phyloP scores from a whole-genome alignment of 148 eudicot species.

The Cornus florida region DNA sequence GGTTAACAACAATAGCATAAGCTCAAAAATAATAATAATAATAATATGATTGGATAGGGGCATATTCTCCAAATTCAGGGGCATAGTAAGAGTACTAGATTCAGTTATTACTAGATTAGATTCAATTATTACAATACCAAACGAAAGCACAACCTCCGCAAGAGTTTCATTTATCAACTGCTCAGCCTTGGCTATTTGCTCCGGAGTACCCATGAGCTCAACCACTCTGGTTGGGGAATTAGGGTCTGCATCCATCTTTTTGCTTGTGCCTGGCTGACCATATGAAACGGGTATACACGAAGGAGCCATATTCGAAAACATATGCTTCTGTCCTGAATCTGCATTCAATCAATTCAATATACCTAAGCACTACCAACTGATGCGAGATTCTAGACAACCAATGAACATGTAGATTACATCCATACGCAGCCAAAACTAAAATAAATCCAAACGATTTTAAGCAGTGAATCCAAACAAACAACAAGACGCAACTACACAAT shows the following conservation, averaged over 20 bases:
- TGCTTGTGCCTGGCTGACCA: slow-evolving; percentile 54
- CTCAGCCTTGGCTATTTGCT: slow-evolving; percentile 86
- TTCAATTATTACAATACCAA: neutral
- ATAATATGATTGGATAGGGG: no score
- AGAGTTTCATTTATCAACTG: slow-evolving; percentile 79
- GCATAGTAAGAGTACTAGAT: no score
- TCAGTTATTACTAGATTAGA: no score
- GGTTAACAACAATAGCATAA: no score
- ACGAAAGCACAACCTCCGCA: slow-evolving; percentile 60
- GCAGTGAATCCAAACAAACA: no score
- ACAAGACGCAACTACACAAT: no score
- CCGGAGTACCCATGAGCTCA: slow-evolving; percentile 82
- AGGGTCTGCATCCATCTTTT: slow-evolving; percentile 84
- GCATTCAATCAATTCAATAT: slow-evolving; percentile 12
- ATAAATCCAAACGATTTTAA: no score
- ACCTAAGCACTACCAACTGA: neutral
- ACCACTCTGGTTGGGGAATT: slow-evolving; percentile 61
- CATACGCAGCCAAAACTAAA: neutral
- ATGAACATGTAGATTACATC: neutral
- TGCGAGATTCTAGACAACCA: no score
- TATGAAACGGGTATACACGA: slow-evolving; percentile 38
- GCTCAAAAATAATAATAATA: no score
- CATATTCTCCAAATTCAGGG: no score
- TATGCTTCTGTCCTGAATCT: slow-evolving; percentile 54
- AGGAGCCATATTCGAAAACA: slow-evolving; percentile 32